phyloP scores from a whole-genome alignment of 2,329 filamentous ascomycete genomes.

The Diaporthe helianthi region DNA sequence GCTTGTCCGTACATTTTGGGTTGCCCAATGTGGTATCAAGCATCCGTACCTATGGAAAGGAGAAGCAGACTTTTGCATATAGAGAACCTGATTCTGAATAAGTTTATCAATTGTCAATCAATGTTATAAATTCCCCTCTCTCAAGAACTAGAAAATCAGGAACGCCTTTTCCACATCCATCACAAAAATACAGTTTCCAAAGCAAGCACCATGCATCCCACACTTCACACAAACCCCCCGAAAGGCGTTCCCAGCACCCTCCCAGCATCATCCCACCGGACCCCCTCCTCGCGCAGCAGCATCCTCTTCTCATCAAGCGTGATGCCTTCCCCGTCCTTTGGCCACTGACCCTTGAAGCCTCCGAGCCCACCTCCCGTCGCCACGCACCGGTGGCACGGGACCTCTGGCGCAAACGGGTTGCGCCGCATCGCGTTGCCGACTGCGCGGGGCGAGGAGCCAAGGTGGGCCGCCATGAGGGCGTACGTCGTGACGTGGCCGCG shows the following conservation, averaged over 20 bases:
- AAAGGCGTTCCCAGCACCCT: constrained; percentile 66
- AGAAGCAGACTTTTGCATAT: neutral
- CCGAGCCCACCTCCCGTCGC: constrained; percentile 75
- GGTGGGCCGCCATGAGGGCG: constrained; percentile 70
- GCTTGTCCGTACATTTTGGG: too few relatives aligned
- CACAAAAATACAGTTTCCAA: neutral
- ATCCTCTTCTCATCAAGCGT: constrained; percentile 70
- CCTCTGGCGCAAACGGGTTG: constrained; percentile 83
- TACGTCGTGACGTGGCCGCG: constrained; percentile 80
- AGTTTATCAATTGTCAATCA: neutral
- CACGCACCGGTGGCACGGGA: constrained; percentile 83
- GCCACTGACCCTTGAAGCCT: constrained; percentile 74
- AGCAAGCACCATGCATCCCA: constrained; percentile 30
- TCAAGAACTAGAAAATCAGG: neutral
- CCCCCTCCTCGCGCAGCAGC: constrained; percentile 68
- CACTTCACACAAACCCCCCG: constrained; percentile 46
- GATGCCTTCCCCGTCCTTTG: constrained; percentile 65
- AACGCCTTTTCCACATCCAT: neutral
- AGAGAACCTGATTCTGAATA: neutral
- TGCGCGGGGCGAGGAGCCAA: constrained; percentile 75
- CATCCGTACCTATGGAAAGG: too few relatives aligned
- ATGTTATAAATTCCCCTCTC: neutral
- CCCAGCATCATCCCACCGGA: constrained; percentile 66
- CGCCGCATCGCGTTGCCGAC: constrained; percentile 78
- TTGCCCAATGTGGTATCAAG: too few relatives aligned